A percentile compares a stretch with the other conserved stretches of the same genome.
phyloP scores from a whole-genome alignment of 139 green algal genomes.

The Chlamydomonas schloesseri region DNA sequence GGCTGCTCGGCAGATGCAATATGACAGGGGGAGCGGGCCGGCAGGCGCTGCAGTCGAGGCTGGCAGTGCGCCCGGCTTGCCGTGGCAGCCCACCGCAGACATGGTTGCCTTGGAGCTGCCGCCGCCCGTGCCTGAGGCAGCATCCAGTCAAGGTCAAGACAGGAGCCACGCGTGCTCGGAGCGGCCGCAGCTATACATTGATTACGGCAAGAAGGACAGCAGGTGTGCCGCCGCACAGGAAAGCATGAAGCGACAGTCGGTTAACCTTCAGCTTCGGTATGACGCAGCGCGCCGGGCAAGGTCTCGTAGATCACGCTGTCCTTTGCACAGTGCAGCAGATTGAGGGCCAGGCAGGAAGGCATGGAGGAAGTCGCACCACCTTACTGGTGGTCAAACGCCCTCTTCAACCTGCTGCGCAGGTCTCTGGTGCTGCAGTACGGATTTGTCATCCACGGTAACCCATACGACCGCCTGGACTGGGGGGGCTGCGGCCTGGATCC shows the following conservation, averaged over 20 bases:
- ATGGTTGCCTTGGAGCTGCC: constrained; percentile 1
- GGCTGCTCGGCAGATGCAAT: background rate
- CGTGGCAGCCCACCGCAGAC: background rate
- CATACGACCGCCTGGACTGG: constrained; percentile 51
- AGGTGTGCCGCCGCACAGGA: too few species aligned
- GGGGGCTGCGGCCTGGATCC: background rate
- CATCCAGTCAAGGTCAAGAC: background rate
- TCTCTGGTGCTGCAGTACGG: constrained; percentile 71
- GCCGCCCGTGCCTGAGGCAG: background rate
- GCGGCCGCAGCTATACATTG: constrained; percentile 42
- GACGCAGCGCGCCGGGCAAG: too few species aligned
- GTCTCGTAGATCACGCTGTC: too few species aligned
- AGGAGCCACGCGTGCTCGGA: background rate
- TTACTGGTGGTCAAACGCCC: too few species aligned
- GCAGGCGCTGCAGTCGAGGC: background rate
- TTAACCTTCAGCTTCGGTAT: too few species aligned
- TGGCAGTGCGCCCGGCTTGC: background rate
- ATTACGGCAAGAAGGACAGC: constrained; percentile 58
- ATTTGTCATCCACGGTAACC: constrained; percentile 52
- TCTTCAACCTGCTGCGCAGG: constrained; percentile 43
- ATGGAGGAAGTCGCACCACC: too few species aligned
- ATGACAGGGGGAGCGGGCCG: background rate
- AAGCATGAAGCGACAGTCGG: too few species aligned
- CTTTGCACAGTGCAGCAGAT: too few species aligned
- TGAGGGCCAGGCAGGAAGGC: too few species aligned